Percentiles rank a stretch among this genome's conserved stretches.
Evolutionary conservation across 2,329 filamentous ascomycete species (phyloP).

Genomic region (Samsoniella hepiali): DNA sequence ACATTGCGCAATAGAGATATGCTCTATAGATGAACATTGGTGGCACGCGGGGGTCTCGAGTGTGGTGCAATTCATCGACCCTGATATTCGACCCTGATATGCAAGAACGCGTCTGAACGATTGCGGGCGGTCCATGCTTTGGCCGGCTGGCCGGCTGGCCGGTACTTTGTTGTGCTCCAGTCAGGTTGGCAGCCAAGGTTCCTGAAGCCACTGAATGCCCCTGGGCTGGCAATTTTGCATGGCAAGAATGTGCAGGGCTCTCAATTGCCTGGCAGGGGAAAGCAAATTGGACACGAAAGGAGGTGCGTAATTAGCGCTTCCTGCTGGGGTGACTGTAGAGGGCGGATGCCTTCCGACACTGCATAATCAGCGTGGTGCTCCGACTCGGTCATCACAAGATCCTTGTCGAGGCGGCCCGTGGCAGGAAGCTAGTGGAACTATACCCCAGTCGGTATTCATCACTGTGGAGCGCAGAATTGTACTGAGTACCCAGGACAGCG

Average conservation of each 20-base stretch:
- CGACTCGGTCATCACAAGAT: slow-evolving; percentile 3
- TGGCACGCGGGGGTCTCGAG: background rate
- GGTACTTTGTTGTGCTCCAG: background rate
- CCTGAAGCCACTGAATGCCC: background rate
- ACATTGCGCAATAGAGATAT: background rate
- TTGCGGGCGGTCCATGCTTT: background rate
- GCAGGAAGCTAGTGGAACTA: background rate
- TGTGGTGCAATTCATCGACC: background rate
- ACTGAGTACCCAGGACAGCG: background rate
- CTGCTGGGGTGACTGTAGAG: background rate
- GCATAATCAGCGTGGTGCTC: background rate
- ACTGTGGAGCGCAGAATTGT: background rate
- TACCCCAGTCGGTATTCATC: background rate
- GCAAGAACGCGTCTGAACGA: slow-evolving; percentile 2
- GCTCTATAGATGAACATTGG: background rate
- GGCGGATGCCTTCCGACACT: slow-evolving; percentile 16
- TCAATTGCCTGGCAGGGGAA: background rate
- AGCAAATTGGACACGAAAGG: background rate
- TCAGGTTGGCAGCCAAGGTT: background rate
- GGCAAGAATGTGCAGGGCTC: background rate
- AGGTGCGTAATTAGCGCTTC: slow-evolving; percentile 3
- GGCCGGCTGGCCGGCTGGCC: background rate
- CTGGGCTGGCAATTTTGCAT: background rate
- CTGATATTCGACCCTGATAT: slow-evolving; percentile 3
- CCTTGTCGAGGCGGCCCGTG: slow-evolving; percentile 8